Base-by-base conservation (phyloP, 257 asterid genomes). In the Echium plantagineum region DNA sequence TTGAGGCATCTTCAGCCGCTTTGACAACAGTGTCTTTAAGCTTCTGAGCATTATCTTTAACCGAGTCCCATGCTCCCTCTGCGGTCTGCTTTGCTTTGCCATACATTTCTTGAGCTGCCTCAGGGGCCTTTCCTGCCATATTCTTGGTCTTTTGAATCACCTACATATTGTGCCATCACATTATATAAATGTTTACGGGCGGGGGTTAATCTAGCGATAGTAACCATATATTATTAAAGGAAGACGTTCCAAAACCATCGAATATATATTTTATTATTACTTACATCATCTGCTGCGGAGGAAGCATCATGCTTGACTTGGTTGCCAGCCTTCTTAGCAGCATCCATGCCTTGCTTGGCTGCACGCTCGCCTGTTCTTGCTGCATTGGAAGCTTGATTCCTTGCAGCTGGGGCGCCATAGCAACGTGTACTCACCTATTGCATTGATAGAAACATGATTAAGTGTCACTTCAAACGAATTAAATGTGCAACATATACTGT, bases 41-140 rank as follows among this genome's bases (percentile, higher is more conserved):
- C 65, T 84, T 81, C 21, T 80, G 75, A 2, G 82, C 69, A 22
- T 85, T 77, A 22, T 75, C 90, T 64, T 75, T 82, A 1, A 77
- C 84, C 0, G 85, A 35, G 9, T 61, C 88, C 88, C 88, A 82
- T 0, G 88, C 90, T 0, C 74, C 89, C 57, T 74, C 76, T 1
- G 83, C 89, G 0, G 77, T 77, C 26, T 85, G 77, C 79, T 81
- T 85, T 51, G 84, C 85, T 67, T 87, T 87, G 1, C 64, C 85
- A 0, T 78, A 75, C 22, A 77, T 76, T 2, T 84, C 94, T 55
- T 84, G 76, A 3, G 90, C 86, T 1, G 77, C 68, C 3, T 68
- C 81, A 47, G 77, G 68, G 65, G 79, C 74, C 60, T 82, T 77
- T 21, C 78, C 96, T 0, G 86, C 83, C 10, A 73, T 58, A 42